Base-by-base conservation (phyloP, 2,329 filamentous ascomycete genomes). In the Eutypella sp. region DNA sequence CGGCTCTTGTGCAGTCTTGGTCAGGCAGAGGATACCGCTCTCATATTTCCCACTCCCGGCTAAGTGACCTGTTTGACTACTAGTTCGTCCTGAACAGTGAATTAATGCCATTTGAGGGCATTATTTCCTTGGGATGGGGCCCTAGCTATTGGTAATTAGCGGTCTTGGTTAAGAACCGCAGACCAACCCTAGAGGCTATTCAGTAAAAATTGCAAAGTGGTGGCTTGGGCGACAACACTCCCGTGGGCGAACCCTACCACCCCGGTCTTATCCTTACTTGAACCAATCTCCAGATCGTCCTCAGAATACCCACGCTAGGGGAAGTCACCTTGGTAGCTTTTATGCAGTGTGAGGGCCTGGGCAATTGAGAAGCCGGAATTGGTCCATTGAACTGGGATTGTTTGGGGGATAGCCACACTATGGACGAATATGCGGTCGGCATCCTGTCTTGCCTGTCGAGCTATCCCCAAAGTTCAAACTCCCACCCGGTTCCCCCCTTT, bases 251-350 rank as follows among this genome's bases (percentile, higher is more conserved):
- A n/a, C n/a, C n/a, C 4, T 34, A 34, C 3, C 11, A 6, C 34
- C 34, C 34, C n/a, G 34, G 34, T 19, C 15, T 5, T n/a, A 41
- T 27, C 8, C 37, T 16, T 40, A 33, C 40, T 41, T 23, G 44
- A 46, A 41, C 33, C 40, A 46, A n/a, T 23, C 20, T 39, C 36
- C 13, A 39, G 36, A 39, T 39, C 36, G 23, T 22, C 36, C 19
- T 15, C 19, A 39, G n/a, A 22, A 39, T 22, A 4, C 20, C 36
- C 18, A 15, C 36, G 20, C n/a, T 39, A 39, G 36, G 36, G 6
- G 23, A 39, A 24, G 36, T n/a, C n/a, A n/a, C n/a, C n/a, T n/a
- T n/a, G n/a, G n/a, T 6, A 39, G 19, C n/a, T 22, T 39, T 23
- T 22, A 39, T 39, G 36, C 36, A 22, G 36, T 23, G 19, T 13